Percentiles rank a stretch among this genome's conserved stretches.
phyloP scores from a whole-genome alignment of 2,329 filamentous ascomycete species.

The Trichoderma semiorbis region DNA sequence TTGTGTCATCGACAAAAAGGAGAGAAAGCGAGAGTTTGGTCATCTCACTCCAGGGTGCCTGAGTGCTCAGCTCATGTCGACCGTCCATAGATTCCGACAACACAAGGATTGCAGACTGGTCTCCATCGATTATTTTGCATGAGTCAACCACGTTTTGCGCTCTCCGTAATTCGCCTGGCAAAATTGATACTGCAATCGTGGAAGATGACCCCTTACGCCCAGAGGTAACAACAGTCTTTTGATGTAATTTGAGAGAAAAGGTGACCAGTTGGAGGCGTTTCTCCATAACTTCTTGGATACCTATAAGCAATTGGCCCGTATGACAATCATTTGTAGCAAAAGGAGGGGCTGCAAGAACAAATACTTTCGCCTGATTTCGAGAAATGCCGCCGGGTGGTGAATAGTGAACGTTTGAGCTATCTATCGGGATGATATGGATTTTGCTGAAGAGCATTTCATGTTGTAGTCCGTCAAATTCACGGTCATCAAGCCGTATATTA shows the following conservation, averaged over 20 bases:
- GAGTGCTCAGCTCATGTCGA: constrained; percentile 64
- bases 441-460: constrained; percentile 71
- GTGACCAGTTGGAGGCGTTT: constrained; percentile 65
- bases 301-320: constrained; percentile 58
- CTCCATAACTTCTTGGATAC: constrained; percentile 66
- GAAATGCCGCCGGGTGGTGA: constrained; percentile 53
- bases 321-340: constrained; percentile 52
- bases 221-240: constrained; percentile 29
- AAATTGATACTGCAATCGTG: constrained; percentile 28
- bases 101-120: constrained; percentile 65
- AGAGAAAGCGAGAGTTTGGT: constrained; percentile 63
- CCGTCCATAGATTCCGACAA: constrained; percentile 64
- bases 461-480: constrained; percentile 66
- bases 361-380: constrained; percentile 57
- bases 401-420: constrained; percentile 59
- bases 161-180: constrained; percentile 49
- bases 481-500: constrained; percentile 69
- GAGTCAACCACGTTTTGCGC: constrained; percentile 69
- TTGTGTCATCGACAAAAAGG: constrained; percentile 57
- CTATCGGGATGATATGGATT: constrained; percentile 63
- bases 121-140: constrained; percentile 65
- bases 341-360: constrained; percentile 60
- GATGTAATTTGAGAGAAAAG: constrained; percentile 51
- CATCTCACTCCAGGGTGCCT: constrained; percentile 71
- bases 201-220: constrained; percentile 24